Base-by-base conservation (phyloP, 2,329 filamentous ascomycete genomes). In the Periconia macrospinosa region DNA sequence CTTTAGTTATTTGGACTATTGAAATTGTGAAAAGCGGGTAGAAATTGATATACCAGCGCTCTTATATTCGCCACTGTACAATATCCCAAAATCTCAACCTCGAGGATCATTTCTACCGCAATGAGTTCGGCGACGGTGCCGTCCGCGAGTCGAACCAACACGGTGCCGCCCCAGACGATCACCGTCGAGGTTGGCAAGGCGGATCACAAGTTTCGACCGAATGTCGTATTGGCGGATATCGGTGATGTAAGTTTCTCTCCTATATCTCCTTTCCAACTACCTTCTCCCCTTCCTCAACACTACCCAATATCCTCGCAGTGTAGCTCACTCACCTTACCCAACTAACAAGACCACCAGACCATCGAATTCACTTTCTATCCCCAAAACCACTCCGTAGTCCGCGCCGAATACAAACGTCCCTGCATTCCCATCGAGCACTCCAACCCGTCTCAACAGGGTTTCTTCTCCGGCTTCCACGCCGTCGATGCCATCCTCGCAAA, bases 281-380 rank as follows among this genome's bases (percentile, higher is more conserved):
- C 23, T 5, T 27, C 23, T 27, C 23, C 23, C 8, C 23, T 27
- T 27, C 23, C 8, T 27, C 23, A 27, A 5, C 23, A 8, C 23
- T 27, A 27, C 23, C 23, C 23, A 27, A 27, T 8, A 3, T 27
- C 3, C 23, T 27, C 23, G 23, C 8, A 27, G 23, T 8, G 23
- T 27, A 27, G 5, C 8, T 27, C 3, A 3, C 8, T 27, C 23
- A 27, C 23, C 8, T 7, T 19, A 23, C 10, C 11, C n/a, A 23
- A 45, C 19, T 11, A 23, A 23, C 18, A n/a, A 23, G 18, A 14
- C 14, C 40, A n/a, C 5, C 35, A 72, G 62, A 61, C 62, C 13
- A 58, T 79, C 41, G 68, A 72, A 41, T 79, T 78, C 54, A 50
- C 66, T 43, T 78, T 78, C 65, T 76, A 68, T 49, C 71, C 75